phyloP scores from a whole-genome alignment of 2,329 filamentous ascomycete species.

The Plenodomus lindquistii region DNA sequence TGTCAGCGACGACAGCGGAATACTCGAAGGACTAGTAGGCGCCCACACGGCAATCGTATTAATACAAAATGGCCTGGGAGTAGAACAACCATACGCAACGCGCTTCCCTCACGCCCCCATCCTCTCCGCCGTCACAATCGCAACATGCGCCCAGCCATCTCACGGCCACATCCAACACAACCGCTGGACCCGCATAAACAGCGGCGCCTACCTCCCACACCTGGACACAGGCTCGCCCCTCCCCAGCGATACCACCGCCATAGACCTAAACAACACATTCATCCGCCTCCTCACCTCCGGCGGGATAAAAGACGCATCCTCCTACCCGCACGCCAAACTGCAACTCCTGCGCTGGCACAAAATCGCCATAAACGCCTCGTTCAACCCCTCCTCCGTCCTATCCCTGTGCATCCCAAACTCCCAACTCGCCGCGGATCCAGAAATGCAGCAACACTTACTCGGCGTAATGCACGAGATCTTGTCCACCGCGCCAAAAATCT shows the following conservation, averaged over 20 bases:
- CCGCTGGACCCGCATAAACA: constrained; percentile 72
- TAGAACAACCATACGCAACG: constrained; percentile 66
- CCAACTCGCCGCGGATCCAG: constrained; percentile 66
- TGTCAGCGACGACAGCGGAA: constrained; percentile 63
- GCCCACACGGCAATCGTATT: constrained; percentile 63
- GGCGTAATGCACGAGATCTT: constrained; percentile 74
- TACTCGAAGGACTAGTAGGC: constrained; percentile 63
- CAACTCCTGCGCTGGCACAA: constrained; percentile 77
- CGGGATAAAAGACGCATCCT: constrained; percentile 67
- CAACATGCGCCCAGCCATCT: constrained; percentile 67
- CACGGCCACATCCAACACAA: constrained; percentile 70
- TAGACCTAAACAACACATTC: constrained; percentile 54
- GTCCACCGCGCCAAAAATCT: constrained; percentile 63
- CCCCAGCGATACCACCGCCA: constrained; percentile 38
- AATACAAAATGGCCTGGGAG: constrained; percentile 73
- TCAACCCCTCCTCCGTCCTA: constrained; percentile 73
- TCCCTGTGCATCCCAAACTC: constrained; percentile 67
- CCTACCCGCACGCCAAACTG: constrained; percentile 66
- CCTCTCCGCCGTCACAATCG: constrained; percentile 69
- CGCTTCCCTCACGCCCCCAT: constrained; percentile 66
- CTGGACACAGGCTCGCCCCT: constrained; percentile 39
- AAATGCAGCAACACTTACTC: constrained; percentile 64
- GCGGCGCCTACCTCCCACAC: constrained; percentile 66
- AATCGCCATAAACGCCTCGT: constrained; percentile 74
- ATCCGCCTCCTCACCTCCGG: constrained; percentile 62